Base-by-base conservation (phyloP, 768 basidiomycete species). In the Collybiopsis luxurians region DNA sequence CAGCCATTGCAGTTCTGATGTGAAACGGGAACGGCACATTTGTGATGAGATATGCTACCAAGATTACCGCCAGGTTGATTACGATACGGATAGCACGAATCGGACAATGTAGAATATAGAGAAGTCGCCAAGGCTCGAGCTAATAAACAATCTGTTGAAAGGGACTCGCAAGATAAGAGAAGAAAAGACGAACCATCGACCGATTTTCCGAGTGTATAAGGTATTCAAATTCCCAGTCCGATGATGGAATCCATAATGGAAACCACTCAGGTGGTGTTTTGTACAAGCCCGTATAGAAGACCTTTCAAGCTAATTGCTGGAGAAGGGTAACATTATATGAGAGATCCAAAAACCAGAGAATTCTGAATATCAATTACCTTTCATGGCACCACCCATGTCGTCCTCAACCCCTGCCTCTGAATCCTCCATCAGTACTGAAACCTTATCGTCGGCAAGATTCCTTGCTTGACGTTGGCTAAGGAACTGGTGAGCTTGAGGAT, bases 321-420 rank as follows among this genome's bases (percentile, higher is more conserved):
- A 44, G 5, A n/a, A 49, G 30, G 24, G 36, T 17, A 42, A 31
- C 28, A 10, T 27, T 6, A 40, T 31, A 1, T 7, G 31, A 53
- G 26, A 30, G 17, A 13, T 10, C 28, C 21, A 11, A 28, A n/a
- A 49, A 5, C 38, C 11, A 10, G 26, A 15, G n/a, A 46, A 23
- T 26, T 11, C 67, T 17, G 62, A 61, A 48, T 36, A 45, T 6
- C 60, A 69, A 60, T n/a, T 66, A 89, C 92, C 91, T 82, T 96
- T 94, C 68, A 97, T 79, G 4, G 90, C 89, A n/a, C 92, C 95
- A 60, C 95, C 94, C 83, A 95, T 86, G 66, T 95, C 93, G 68
- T 95, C 92, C 56, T 95, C 92, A 3, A 85, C 83, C 56, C 83
- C 84, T 19, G 74, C 81, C 55, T 88, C 86, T 53, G 78, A 42